Percentiles rank a stretch among this genome's conserved stretches.
Evolutionary conservation across 2,329 filamentous ascomycete species (phyloP).

Genomic region (Aspergillus piperis): DNA sequence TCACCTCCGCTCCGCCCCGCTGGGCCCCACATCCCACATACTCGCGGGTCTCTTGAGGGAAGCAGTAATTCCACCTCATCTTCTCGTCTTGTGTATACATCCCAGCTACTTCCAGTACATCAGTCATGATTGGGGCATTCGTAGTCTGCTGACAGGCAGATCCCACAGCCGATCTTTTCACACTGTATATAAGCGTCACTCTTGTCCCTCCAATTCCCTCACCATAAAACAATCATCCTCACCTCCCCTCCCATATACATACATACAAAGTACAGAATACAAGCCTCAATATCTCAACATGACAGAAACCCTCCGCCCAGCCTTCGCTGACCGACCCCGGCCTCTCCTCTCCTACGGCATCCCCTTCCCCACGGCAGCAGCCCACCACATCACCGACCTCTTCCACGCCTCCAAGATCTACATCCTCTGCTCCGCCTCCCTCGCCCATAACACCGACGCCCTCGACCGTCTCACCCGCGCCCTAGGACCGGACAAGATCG

Average conservation of each 20-base stretch:
- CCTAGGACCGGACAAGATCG: conserved; percentile 43
- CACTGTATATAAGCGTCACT: not conserved
- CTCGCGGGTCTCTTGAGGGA: not conserved
- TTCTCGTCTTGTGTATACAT: no score
- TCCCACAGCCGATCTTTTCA: not conserved
- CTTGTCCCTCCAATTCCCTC: not conserved
- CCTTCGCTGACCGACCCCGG: conserved; percentile 37
- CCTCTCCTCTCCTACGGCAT: conserved; percentile 52
- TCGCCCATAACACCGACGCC: conserved; percentile 50
- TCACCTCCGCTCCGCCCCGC: conserved; percentile 13
- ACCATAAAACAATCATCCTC: not conserved
- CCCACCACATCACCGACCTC: conserved; percentile 47
- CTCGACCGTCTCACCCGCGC: conserved; percentile 45
- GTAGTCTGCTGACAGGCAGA: not conserved
- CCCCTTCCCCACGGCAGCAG: conserved; percentile 48
- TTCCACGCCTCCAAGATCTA: conserved; percentile 53
- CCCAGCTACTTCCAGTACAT: not conserved
- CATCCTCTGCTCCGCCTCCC: conserved; percentile 53
- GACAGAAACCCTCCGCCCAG: conserved; percentile 38
- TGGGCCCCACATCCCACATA: conserved; percentile 14
- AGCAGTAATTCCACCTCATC: no score
- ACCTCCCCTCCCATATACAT: not conserved
- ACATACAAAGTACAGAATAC: not conserved
- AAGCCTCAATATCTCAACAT: not conserved
- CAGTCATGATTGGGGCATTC: no score